A percentile compares a stretch with the other conserved stretches of the same genome.
These are phyloP conservation scores for Neurospora sp. DNA, from an alignment of 495 filamentous ascomycete genomes.

Conservation along the genomic window DNA sequence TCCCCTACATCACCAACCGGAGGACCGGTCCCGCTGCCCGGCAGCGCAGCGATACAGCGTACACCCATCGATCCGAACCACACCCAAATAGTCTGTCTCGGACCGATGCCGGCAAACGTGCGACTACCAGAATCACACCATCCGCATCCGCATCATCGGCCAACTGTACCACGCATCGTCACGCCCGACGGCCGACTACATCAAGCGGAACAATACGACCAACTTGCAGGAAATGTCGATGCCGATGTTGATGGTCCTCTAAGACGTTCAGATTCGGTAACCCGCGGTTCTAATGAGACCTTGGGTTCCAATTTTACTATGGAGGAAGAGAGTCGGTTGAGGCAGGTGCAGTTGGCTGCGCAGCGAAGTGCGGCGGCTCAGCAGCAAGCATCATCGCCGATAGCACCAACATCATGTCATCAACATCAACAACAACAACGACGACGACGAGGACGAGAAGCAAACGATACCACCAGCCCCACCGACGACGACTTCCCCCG, in stretches of 20 bases:
- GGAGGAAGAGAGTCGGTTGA: constrained; percentile 28
- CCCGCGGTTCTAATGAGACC: constrained; percentile 30
- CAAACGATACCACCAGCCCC: neutral
- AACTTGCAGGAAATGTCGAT: neutral
- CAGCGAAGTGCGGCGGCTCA: neutral
- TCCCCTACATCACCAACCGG: constrained; percentile 20
- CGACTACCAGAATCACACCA: constrained; percentile 22
- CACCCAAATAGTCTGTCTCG: constrained; percentile 40
- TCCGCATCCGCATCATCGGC: constrained; percentile 16
- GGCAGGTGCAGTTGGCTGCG: constrained; percentile 7
- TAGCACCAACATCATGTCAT: neutral
- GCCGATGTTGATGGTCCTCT: neutral
- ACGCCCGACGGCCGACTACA: constrained; percentile 17
- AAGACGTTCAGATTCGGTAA: constrained; percentile 7
- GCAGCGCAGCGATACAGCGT: constrained; percentile 26
- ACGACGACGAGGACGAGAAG: neutral
- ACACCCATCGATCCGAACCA: constrained; percentile 34
- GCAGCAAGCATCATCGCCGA: neutral
- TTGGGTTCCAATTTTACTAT: constrained; percentile 43
- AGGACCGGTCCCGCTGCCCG: constrained; percentile 16
- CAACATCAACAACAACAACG: neutral
- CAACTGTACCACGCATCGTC: constrained; percentile 28
- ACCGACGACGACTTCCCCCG: constrained; percentile 11
- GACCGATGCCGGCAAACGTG: constrained; percentile 40
- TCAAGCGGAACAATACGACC: neutral